These are phyloP conservation scores for Fusarium duplospermum DNA, from an alignment of 2,329 filamentous ascomycete species.

Conservation along the genomic window DNA sequence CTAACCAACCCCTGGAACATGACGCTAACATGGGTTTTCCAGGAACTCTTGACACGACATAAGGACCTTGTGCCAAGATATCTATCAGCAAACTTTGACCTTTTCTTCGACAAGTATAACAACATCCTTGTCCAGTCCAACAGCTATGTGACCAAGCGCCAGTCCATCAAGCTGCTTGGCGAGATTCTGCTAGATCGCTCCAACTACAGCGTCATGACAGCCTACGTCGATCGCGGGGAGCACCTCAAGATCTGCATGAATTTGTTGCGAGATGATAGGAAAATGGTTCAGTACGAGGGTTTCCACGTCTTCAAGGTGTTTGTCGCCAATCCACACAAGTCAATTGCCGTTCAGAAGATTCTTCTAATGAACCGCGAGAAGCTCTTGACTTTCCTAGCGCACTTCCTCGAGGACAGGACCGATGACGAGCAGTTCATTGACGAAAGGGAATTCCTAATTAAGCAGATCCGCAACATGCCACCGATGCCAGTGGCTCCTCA, in stretches of 20 bases:
- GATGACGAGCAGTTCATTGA: slow-evolving; percentile 99
- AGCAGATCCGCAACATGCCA: slow-evolving; percentile 84
- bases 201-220: slow-evolving; percentile 98
- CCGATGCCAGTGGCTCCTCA: slow-evolving; percentile 65
- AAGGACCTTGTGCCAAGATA: slow-evolving; percentile 92
- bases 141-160: slow-evolving; percentile 96
- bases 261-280: slow-evolving; percentile 90
- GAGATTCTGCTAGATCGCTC: slow-evolving; percentile 94
- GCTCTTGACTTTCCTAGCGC: slow-evolving; percentile 86
- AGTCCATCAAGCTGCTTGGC: slow-evolving; percentile 96
- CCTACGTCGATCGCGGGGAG: slow-evolving; percentile 93
- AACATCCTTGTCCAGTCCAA: slow-evolving; percentile 87
- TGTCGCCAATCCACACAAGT: slow-evolving; percentile 98
- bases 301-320: slow-evolving; percentile 99
- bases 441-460: slow-evolving; percentile 96
- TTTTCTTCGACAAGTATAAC: slow-evolving; percentile 95
- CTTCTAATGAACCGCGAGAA: slow-evolving; percentile 96
- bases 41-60: slow-evolving; percentile 95
- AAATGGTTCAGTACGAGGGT: slow-evolving; percentile 99
- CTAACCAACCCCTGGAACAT: not conserved
- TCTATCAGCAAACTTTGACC: slow-evolving; percentile 87
- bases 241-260: slow-evolving; percentile 99
- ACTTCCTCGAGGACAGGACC: slow-evolving; percentile 92
- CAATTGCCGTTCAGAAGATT: slow-evolving; percentile 93
- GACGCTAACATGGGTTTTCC: slow-evolving; percentile 17